Percentiles rank a stretch among this genome's conserved stretches.
Conservation (phyloP, 176 grass and related monocot species). For the Oryza nivara region DNA sequence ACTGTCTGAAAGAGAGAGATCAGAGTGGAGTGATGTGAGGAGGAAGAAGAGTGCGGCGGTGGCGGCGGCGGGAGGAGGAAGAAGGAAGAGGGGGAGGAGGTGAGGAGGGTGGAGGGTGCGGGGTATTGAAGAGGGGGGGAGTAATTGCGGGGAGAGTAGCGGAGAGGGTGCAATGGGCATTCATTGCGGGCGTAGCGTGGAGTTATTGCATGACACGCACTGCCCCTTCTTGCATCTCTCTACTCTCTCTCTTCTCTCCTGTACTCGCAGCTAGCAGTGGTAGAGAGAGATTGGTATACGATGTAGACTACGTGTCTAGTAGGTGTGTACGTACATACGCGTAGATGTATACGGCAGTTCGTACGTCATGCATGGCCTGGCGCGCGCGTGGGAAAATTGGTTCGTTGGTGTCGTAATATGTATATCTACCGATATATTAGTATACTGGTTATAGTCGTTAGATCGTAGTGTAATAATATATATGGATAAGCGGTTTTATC, state of each 20-base stretch:
- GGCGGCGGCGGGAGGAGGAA: conserved; percentile 9
- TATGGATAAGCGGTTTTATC: too few relatives aligned
- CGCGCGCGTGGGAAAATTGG: too few relatives aligned
- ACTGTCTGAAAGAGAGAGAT: too few relatives aligned
- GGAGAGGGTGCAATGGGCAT: conserved; percentile 94
- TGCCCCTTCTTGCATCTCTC: not conserved
- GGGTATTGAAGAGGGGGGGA: conserved; percentile 75
- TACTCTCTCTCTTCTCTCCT: conserved; percentile 1
- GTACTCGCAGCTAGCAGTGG: not conserved
- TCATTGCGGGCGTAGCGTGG: conserved; percentile 79
- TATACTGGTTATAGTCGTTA: too few relatives aligned
- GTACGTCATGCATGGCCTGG: too few relatives aligned
- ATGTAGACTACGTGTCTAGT: too few relatives aligned
- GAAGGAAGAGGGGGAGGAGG: conserved; percentile 10
- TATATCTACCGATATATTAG: too few relatives aligned
- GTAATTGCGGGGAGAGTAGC: conserved; percentile 72
- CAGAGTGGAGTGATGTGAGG: too few relatives aligned
- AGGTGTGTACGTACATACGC: too few relatives aligned
- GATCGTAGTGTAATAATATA: too few relatives aligned
- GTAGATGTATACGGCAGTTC: too few relatives aligned
- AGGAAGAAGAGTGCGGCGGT: not conserved
- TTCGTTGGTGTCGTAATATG: too few relatives aligned
- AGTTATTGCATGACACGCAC: conserved; percentile 59
- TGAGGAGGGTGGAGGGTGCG: conserved; percentile 45
- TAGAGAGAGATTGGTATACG: not conserved